Base-by-base conservation (phyloP, 140 eudicot genomes). In the Stevia rebaudiana region DNA sequence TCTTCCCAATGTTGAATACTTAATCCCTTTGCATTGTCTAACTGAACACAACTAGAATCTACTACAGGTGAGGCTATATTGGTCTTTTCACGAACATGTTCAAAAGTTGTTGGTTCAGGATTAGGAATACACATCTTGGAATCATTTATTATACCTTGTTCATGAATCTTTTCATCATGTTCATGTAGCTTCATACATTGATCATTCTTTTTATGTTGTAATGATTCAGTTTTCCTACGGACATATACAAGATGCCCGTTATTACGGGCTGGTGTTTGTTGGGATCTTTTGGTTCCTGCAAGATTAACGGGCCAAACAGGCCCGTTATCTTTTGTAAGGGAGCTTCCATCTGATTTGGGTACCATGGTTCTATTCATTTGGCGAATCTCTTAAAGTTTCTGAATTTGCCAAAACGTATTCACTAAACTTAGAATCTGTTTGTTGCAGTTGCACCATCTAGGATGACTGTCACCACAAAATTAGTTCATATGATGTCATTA, bases 181-280 rank as follows among this genome's bases (percentile, higher is more conserved):
- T 61, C 53, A 25, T 46, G 42, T 41, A 46, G 48, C 51, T 70
- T 36, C 46, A 30, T 73, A 66, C 59, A 59, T 49, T 77, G 79
- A 70, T 57, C 75, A 71, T 57, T 69, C 71, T 51, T 78, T 56
- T 82, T 86, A 44, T 72, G 79, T 36, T 64, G 52, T 28, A 84
- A 94, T 31, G 75, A 28, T 73, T 86, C 97, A 16, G 84, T 54
- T 67, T 81, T 90, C 74, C 97, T 76, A 37, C 94, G 89, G 28
- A 84, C 95, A 82, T 86, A 90, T 21, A 90, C 95, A 48, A 83
- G 88, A 78, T 79, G 91, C 9, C 85, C 89, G 5, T 54, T 77
- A 70, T 47, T 83, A 39, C 51, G 70, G 51, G 65, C 58, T 5
- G 86, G 74, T 36, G 74, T 46, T 42, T 69, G 82, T 28, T 73